phyloP scores from a whole-genome alignment of 1,284 basidiomycete species.

The Ustilago trichophora region DNA sequence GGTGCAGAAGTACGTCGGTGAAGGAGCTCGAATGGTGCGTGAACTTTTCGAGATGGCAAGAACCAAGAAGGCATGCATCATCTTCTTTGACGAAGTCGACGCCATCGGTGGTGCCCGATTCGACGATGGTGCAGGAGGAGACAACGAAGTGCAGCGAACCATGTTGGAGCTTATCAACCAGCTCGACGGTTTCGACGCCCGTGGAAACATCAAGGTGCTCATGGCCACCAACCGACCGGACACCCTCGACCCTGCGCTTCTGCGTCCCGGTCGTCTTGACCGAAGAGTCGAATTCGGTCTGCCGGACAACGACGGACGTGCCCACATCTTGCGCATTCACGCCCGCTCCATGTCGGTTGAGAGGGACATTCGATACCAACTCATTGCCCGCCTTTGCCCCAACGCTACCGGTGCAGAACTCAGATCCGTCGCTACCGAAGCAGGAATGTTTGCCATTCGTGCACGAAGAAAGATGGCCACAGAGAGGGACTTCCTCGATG shows the following conservation, averaged over 20 bases:
- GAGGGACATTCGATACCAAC: constrained; percentile 94
- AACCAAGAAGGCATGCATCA: constrained; percentile 98
- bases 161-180: constrained; percentile 99
- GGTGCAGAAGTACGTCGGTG: constrained; percentile 99
- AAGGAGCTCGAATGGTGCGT: constrained; percentile 97
- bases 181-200: constrained; percentile 95
- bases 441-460: constrained; percentile 99
- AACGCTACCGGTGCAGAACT: constrained; percentile 98
- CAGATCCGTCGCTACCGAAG: constrained; percentile 94
- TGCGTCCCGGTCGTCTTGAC: constrained; percentile 95
- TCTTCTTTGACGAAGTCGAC: constrained; percentile 99
- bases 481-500: constrained; percentile 96
- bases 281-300: constrained; percentile 94
- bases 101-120: constrained; percentile 99
- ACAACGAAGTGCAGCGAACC: constrained; percentile 99
- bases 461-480: constrained; percentile 95
- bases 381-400: constrained; percentile 95
- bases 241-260: constrained; percentile 93
- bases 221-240: constrained; percentile 99
- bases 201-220: constrained; percentile 98
- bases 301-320: constrained; percentile 94
- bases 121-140: constrained; percentile 97
- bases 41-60: constrained; percentile 99
- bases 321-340: constrained; percentile 96
- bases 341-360: constrained; percentile 96